Evolutionary conservation across 1,139 yeast species (phyloP).

Genomic region (Blastobotrys indianensis): DNA sequence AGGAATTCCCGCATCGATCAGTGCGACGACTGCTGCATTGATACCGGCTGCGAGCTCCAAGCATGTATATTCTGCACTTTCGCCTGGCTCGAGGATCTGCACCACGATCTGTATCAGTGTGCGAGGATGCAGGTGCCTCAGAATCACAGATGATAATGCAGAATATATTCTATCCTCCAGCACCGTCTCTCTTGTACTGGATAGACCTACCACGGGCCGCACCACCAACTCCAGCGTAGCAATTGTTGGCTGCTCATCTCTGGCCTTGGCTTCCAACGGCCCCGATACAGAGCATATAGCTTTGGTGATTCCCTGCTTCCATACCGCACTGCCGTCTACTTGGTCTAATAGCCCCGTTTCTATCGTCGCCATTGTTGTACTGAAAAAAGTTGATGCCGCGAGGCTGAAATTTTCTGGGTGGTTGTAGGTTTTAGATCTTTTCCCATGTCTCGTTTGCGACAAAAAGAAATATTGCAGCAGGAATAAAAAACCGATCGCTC

Average conservation of each 20-base stretch:
- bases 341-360: conserved; percentile 38
- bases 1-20: conserved; percentile 77
- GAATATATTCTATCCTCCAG: conserved; percentile 66
- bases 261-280: conserved; percentile 77
- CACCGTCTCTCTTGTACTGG: conserved; percentile 70
- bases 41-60: conserved; percentile 65
- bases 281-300: conserved; percentile 79
- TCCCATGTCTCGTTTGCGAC: not conserved
- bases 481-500: no score
- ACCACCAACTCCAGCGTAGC: conserved; percentile 77
- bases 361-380: conserved; percentile 5
- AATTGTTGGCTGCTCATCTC: conserved; percentile 79
- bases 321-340: conserved; percentile 77
- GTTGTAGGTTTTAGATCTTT: not conserved
- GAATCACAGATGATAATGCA: conserved; percentile 55
- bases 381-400: conserved; percentile 2
- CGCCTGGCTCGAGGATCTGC: conserved; percentile 68
- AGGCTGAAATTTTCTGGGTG: not conserved
- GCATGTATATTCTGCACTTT: conserved; percentile 27
- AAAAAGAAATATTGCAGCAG: not conserved
- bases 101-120: conserved; percentile 79
- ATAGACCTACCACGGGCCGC: conserved; percentile 70
- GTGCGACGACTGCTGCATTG: conserved; percentile 68
- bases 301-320: conserved; percentile 46
- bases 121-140: conserved; percentile 70